Conservation (phyloP, 2,329 filamentous ascomycete genomes). For the Aquanectria penicillioides region DNA sequence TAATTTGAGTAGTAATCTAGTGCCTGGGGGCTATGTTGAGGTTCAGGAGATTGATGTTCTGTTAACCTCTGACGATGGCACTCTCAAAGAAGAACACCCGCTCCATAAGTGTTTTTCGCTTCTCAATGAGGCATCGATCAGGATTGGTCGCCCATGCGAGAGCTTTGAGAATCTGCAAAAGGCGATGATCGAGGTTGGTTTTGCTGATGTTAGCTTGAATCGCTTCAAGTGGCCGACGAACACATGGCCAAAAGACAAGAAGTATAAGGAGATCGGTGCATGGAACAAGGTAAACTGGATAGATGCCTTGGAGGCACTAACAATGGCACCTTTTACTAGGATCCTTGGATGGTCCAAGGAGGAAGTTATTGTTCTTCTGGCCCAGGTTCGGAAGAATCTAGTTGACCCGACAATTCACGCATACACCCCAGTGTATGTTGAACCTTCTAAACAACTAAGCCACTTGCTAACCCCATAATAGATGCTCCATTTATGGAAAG, state of each 20-base stretch:
- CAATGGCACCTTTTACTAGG: slow-evolving; percentile 43
- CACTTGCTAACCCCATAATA: not conserved
- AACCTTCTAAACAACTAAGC: too few relatives aligned
- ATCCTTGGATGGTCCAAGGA: slow-evolving; percentile 34
- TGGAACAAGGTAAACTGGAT: slow-evolving; percentile 39
- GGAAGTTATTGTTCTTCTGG: slow-evolving; percentile 34
- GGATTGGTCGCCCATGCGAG: slow-evolving; percentile 41
- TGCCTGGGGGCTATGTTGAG: slow-evolving; percentile 30
- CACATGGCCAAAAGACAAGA: slow-evolving; percentile 59
- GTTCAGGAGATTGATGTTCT: slow-evolving; percentile 35
- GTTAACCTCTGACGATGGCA: slow-evolving; percentile 27
- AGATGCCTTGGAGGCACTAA: slow-evolving; percentile 41
- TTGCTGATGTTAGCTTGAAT: slow-evolving; percentile 58
- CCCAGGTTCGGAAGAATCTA: slow-evolving; percentile 35
- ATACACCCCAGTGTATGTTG: slow-evolving; percentile 37
- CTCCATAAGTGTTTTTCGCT: slow-evolving; percentile 39
- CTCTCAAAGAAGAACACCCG: slow-evolving; percentile 27
- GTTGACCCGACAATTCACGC: slow-evolving; percentile 36
- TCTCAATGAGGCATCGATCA: slow-evolving; percentile 40
- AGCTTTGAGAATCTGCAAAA: slow-evolving; percentile 33
- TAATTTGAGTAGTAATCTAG: slow-evolving; percentile 18
- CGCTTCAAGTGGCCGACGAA: slow-evolving; percentile 60
- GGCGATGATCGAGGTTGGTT: slow-evolving; percentile 59
- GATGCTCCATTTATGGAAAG: not conserved
- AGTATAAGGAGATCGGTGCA: slow-evolving; percentile 59